Percentiles rank a stretch among this genome's conserved stretches.
Evolutionary conservation across 805 yeast species (phyloP).

Genomic region (Komagataella mondaviorum): DNA sequence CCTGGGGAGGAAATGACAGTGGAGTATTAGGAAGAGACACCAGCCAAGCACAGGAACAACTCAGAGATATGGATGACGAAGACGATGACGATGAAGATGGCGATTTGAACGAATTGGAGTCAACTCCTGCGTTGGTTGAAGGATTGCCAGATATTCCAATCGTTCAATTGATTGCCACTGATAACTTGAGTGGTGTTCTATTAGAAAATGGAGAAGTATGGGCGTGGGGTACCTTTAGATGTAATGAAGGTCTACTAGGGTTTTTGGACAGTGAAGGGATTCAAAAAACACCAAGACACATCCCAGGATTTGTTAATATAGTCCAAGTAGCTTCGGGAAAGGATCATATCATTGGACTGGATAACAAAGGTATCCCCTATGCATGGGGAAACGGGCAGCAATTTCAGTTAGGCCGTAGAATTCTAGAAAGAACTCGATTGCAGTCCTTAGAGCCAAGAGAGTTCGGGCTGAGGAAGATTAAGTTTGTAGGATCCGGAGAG

Average conservation of each 20-base stretch:
- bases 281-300: constrained; percentile 56
- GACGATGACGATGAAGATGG: constrained; percentile 59
- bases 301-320: constrained; percentile 48
- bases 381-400: constrained; percentile 99
- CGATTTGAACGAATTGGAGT: constrained; percentile 76
- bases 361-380: constrained; percentile 71
- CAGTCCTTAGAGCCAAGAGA: constrained; percentile 70
- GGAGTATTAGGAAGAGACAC: constrained; percentile 87
- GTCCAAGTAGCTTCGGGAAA: constrained; percentile 86
- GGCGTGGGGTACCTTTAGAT: constrained; percentile 97
- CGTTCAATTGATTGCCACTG: constrained; percentile 83
- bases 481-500: constrained; percentile 82
- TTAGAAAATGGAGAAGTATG: constrained; percentile 76
- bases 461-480: constrained; percentile 70
- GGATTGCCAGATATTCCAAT: constrained; percentile 47
- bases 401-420: constrained; percentile 79
- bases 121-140: constrained; percentile 75
- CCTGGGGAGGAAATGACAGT: constrained; percentile 96
- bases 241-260: constrained; percentile 85
- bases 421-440: constrained; percentile 64
- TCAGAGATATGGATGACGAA: constrained; percentile 55
- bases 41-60: constrained; percentile 44
- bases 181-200: constrained; percentile 74
- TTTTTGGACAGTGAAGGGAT: constrained; percentile 50
- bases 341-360: constrained; percentile 81